phyloP scores from a whole-genome alignment of 1,284 basidiomycete species.

The Lignosus rhinocerotis region DNA sequence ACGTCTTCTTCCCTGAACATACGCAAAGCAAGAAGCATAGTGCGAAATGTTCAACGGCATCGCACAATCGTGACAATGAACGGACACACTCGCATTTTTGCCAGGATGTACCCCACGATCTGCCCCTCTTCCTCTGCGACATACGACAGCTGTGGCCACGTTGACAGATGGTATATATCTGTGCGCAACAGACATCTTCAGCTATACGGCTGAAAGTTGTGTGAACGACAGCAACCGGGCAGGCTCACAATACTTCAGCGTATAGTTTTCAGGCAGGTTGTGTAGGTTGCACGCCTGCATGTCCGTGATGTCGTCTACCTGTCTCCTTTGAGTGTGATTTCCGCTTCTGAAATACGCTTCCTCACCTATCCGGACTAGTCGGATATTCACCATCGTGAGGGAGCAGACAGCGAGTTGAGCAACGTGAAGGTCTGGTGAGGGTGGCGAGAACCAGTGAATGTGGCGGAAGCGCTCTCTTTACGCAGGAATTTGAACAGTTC shows the following conservation, averaged over 20 bases:
- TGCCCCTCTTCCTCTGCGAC: conserved; percentile 92
- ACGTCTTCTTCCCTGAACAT: conserved; percentile 69
- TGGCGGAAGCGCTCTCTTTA: not conserved
- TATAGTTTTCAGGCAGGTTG: conserved; percentile 87
- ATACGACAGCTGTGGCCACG: conserved; percentile 94
- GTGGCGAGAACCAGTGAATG: not conserved
- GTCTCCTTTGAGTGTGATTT: conserved; percentile 13
- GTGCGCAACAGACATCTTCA: not conserved
- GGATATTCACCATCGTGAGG: conserved; percentile 52
- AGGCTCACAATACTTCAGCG: conserved; percentile 81
- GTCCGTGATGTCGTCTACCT: conserved; percentile 74
- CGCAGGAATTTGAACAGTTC: not conserved
- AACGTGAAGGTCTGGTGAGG: not conserved
- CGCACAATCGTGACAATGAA: not conserved
- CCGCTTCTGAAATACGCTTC: not conserved
- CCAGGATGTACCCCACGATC: conserved; percentile 93
- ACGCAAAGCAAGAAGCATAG: conserved; percentile 1
- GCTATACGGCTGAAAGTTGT: not conserved
- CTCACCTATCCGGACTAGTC: conserved; percentile 50
- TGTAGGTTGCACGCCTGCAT: conserved; percentile 93
- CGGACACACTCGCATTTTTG: conserved; percentile 74
- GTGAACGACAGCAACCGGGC: not conserved
- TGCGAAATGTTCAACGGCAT: not conserved
- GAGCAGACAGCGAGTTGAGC: not conserved
- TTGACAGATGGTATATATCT: conserved; percentile 90